Conservation (phyloP, 176 grass and related monocot species). For the Secale cereale region DNA sequence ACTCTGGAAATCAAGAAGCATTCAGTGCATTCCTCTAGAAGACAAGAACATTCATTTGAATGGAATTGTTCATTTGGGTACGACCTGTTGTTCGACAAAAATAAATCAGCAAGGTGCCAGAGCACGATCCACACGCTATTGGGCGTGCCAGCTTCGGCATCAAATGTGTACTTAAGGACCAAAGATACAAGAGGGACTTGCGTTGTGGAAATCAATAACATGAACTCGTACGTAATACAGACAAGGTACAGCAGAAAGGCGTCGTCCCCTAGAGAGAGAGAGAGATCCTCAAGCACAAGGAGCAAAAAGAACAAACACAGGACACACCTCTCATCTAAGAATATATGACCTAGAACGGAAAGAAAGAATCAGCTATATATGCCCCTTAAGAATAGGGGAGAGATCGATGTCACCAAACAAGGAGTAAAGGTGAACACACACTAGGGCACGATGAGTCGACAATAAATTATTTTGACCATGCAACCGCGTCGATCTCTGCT, state of each 20-base stretch:
- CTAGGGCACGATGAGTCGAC: constrained; percentile 3
- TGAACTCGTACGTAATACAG: constrained; percentile 40
- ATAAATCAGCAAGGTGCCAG: too few relatives aligned
- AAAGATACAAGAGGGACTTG: not conserved
- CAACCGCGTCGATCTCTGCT: constrained; percentile 73
- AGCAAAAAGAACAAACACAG: constrained; percentile 43
- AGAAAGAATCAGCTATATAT: constrained; percentile 56
- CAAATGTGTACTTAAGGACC: not conserved
- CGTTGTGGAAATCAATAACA: not conserved
- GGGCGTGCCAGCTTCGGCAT: not conserved
- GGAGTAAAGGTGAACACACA: constrained; percentile 17
- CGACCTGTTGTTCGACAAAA: too few relatives aligned
- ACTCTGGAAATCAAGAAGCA: too few relatives aligned
- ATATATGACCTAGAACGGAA: constrained; percentile 31
- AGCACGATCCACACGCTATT: not conserved
- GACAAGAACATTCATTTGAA: too few relatives aligned
- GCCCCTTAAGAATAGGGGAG: constrained; percentile 23
- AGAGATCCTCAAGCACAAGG: constrained; percentile 47
- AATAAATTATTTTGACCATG: constrained; percentile 73
- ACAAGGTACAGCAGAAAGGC: constrained; percentile 24
- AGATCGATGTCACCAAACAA: constrained; percentile 28
- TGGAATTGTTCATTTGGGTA: too few relatives aligned
- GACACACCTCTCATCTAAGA: constrained; percentile 35
- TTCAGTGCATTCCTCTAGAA: too few relatives aligned
- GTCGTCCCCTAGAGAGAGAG: constrained; percentile 14